Percentiles rank a stretch among this genome's conserved stretches.
phyloP scores from a whole-genome alignment of 2,329 filamentous ascomycete genomes.

The Penicillium sp. region DNA sequence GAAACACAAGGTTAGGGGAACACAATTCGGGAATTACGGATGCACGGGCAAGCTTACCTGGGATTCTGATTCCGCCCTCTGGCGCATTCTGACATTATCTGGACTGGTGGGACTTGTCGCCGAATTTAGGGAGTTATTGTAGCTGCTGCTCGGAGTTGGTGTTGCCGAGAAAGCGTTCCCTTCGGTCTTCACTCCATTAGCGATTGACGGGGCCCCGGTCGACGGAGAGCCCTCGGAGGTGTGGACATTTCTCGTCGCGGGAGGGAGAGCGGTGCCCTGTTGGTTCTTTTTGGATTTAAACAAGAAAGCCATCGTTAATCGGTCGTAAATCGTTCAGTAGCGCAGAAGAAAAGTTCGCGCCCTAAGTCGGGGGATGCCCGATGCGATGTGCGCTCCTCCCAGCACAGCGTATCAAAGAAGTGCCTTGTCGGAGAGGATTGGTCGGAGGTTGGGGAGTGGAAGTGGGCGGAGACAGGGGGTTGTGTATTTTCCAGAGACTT shows the following conservation, averaged over 20 bases:
- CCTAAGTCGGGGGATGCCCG: slow-evolving; percentile 13
- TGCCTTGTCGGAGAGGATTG: neutral
- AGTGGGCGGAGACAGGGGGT: slow-evolving; percentile 11
- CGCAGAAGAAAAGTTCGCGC: slow-evolving; percentile 11
- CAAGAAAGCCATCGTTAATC: slow-evolving; percentile 65
- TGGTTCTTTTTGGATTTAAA: slow-evolving; percentile 78
- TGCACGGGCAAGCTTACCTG: slow-evolving; percentile 43
- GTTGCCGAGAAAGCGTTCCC: slow-evolving; percentile 45
- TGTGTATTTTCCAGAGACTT: slow-evolving; percentile 16
- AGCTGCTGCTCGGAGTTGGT: slow-evolving; percentile 70
- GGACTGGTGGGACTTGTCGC: slow-evolving; percentile 60
- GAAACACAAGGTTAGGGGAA: slow-evolving; percentile 6
- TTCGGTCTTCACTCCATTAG: slow-evolving; percentile 45
- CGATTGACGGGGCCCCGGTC: slow-evolving; percentile 39
- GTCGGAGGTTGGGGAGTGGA: slow-evolving; percentile 1
- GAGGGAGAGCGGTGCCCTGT: slow-evolving; percentile 48
- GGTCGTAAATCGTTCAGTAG: slow-evolving; percentile 33
- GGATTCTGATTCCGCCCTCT: slow-evolving; percentile 51
- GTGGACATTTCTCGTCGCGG: slow-evolving; percentile 53
- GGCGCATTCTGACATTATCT: slow-evolving; percentile 57
- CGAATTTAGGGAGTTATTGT: slow-evolving; percentile 62
- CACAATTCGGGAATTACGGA: neutral
- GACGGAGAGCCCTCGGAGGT: slow-evolving; percentile 50
- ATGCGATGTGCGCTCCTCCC: slow-evolving; percentile 5
- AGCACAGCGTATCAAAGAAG: slow-evolving; percentile 6